Evolutionary conservation across 495 filamentous ascomycete species (phyloP), one percentile per base, ranked within the genome.

Genomic region (Xylaria intraflava): DNA sequence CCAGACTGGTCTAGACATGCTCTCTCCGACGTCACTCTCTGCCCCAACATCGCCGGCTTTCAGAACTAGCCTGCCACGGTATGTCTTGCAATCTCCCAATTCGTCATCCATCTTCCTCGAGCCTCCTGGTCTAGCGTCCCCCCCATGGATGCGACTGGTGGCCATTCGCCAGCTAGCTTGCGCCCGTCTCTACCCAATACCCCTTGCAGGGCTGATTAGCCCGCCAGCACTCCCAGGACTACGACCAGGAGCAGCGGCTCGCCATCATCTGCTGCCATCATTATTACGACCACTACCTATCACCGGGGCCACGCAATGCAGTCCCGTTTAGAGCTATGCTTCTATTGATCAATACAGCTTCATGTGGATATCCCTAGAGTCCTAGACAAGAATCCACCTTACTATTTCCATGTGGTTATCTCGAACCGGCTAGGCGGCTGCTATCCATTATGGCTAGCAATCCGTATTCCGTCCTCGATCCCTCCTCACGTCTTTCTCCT

Each of bases 381-480:
- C 27, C 27, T 29, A 9, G 4, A n/a, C n/a, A n/a, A 29, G 9
- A 9, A 4, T 29, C 27, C 9, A 29, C 27, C 27, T 29, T 4
- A 4, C 27, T 43, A 24, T n/a, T 29, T 14, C 16, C 17, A 20
- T 40, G 7, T 24, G 22, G 27, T 12, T 19, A 5, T 6, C 14
- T 9, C 19, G 19, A 7, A 40, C 16, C 19, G 17, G 6, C 33
- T 3, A 2, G 2, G 5, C 16, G 22, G 49, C 38, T 35, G 16
- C 10, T 35, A 23, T 17, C 16, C 45, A 36, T 35, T n/a, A 66
- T 66, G 64, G 39, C 55, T 56, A 60, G 52, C 50, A 64, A 66
- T 61, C 62, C 61, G 9, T 67, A 51, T 30, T 57, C 62, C 3
- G 38, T 53, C 19, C 57, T 65, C 42, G 62, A 56, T 44, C 46